A percentile compares a stretch with the other conserved stretches of the same genome.
phyloP scores from a whole-genome alignment of 1,139 yeast species.

The Suhomyces bolitotheri region DNA sequence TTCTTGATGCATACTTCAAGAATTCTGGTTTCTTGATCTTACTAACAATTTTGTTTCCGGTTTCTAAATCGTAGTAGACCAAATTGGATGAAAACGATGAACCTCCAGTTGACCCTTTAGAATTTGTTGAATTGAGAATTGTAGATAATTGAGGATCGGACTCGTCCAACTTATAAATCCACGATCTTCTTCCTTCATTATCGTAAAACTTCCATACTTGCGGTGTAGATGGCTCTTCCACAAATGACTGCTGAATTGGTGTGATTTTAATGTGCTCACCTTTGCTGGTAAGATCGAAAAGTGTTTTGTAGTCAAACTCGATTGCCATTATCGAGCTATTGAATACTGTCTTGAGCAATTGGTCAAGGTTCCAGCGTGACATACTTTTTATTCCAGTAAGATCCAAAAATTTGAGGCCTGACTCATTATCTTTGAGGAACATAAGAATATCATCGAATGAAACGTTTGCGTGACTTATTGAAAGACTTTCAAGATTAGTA shows the following conservation, averaged over 20 bases:
- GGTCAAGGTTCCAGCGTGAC: constrained; percentile 27
- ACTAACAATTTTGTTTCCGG: constrained; percentile 64
- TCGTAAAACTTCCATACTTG: constrained; percentile 55
- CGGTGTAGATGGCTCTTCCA: constrained; percentile 29
- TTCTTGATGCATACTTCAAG: constrained; percentile 61
- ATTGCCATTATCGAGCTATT: constrained; percentile 34
- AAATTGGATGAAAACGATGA: constrained; percentile 26
- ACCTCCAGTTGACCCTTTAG: constrained; percentile 4
- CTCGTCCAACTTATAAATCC: constrained; percentile 62
- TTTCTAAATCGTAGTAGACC: constrained; percentile 60
- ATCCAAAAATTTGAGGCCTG: constrained; percentile 34
- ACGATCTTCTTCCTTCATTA: constrained; percentile 76
- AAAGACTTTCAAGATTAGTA: constrained; percentile 57
- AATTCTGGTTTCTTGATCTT: constrained; percentile 59
- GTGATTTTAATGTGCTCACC: constrained; percentile 38
- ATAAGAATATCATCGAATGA: constrained; percentile 50
- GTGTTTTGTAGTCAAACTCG: constrained; percentile 43
- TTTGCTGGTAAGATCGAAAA: constrained; percentile 44
- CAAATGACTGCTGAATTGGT: constrained; percentile 30
- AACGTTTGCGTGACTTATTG: constrained; percentile 59
- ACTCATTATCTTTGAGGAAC: constrained; percentile 38
- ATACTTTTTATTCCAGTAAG: constrained; percentile 41
- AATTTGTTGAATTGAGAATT: constrained; percentile 24
- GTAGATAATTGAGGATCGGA: constrained; percentile 35
- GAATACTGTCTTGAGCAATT: constrained; percentile 30